A percentile compares a stretch with the other conserved stretches of the same genome.
These are phyloP conservation scores for Gloeopeniophorella convolvens DNA, from an alignment of 768 basidiomycete species.

Conservation along the genomic window DNA sequence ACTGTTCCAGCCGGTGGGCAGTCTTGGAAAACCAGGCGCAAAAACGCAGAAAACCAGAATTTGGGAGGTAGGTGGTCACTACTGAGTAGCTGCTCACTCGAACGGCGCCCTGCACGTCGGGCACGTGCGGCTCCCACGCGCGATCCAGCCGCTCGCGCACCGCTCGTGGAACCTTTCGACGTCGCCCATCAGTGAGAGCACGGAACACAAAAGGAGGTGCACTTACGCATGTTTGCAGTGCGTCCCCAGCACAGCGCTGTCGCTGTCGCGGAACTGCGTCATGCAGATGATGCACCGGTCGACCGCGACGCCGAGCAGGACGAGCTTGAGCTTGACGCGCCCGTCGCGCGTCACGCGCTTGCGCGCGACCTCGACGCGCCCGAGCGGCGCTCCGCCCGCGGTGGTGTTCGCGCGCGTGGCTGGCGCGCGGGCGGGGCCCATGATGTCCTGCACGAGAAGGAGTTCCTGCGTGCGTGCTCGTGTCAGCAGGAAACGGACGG, in stretches of 20 bases:
- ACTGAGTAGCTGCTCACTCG: too few species aligned
- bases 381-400: conserved; percentile 14
- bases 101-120: conserved; percentile 13
- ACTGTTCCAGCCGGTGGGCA: too few species aligned
- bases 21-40: too few species aligned
- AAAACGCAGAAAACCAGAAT: too few species aligned
- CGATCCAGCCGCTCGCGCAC: conserved; percentile 15
- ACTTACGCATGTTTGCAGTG: conserved; percentile 20
- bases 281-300: conserved; percentile 18
- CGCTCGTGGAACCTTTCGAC: conserved; percentile 19
- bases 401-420: not conserved
- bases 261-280: conserved; percentile 18
- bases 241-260: conserved; percentile 12
- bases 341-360: conserved; percentile 20
- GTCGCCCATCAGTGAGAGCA: too few species aligned
- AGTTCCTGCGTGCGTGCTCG: conserved; percentile 10
- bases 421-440: not conserved
- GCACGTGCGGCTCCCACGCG: conserved; percentile 11
- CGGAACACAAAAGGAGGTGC: not conserved
- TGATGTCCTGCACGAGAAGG: conserved; percentile 1
- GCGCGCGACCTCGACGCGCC: conserved; percentile 15
- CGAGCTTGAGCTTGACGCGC: conserved; percentile 21
- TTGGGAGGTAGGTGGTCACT: too few species aligned
- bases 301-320: conserved; percentile 14
- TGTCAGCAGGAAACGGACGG: conserved; percentile 1